Conservation (phyloP, 148 eudicot genomes). For the Rhododendron simsii region DNA sequence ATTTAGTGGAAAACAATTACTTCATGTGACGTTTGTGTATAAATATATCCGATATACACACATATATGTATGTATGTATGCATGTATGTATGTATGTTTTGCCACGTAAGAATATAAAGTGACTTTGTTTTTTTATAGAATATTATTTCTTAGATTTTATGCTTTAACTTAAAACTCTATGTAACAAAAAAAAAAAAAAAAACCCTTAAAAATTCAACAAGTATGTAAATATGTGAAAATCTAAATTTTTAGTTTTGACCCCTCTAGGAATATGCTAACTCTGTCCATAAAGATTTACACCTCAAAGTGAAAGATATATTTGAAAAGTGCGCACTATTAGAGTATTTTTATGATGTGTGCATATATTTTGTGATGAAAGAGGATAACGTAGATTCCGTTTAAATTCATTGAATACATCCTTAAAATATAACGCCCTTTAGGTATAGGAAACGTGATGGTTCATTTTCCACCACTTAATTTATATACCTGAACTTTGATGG, state of each 20-base stretch:
- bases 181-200: too few relatives aligned
- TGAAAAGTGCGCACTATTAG: background rate
- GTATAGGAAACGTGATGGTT: background rate
- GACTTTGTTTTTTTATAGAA: background rate
- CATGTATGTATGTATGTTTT: too few relatives aligned
- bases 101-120: background rate
- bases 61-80: too few relatives aligned
- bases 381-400: background rate
- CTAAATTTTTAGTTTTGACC: too few relatives aligned
- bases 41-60: too few relatives aligned
- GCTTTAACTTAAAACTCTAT: background rate
- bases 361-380: background rate
- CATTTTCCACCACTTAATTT: background rate
- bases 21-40: too few relatives aligned
- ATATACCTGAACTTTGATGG: background rate
- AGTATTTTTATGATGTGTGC: background rate
- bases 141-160: background rate
- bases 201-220: too few relatives aligned
- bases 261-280: too few relatives aligned
- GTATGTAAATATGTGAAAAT: too few relatives aligned
- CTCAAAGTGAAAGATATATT: background rate
- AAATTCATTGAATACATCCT: background rate
- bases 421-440: background rate
- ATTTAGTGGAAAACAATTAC: too few relatives aligned
- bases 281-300: too few relatives aligned